Percentiles rank a stretch among this genome's conserved stretches.
Evolutionary conservation across 805 yeast genomes (phyloP).

Genomic region (Groenewaldozyma tartarivorans): DNA sequence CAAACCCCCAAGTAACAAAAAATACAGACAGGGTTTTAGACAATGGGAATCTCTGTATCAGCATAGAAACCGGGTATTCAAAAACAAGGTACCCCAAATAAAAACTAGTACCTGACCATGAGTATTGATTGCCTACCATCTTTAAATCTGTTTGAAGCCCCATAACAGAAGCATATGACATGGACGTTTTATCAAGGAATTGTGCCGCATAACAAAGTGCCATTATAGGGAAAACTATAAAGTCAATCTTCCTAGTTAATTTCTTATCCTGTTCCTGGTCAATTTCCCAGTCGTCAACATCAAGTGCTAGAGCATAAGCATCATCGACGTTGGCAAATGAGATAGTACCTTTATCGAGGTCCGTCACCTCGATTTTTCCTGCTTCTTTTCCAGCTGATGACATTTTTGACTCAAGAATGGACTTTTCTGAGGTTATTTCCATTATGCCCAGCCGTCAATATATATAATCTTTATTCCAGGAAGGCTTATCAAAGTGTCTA

Average conservation of each 20-base stretch:
- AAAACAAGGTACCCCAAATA: slow-evolving; percentile 54
- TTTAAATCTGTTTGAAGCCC: slow-evolving; percentile 27
- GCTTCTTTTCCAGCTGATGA: neutral
- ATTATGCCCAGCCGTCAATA: too few relatives aligned
- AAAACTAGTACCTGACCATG: slow-evolving; percentile 46
- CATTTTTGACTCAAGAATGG: neutral
- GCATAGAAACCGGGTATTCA: slow-evolving; percentile 38
- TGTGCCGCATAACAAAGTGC: slow-evolving; percentile 1
- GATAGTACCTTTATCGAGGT: neutral
- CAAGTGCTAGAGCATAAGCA: neutral
- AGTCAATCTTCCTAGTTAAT: slow-evolving; percentile 41
- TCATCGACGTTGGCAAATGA: neutral
- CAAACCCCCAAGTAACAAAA: slow-evolving; percentile 53
- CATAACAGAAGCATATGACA: slow-evolving; percentile 6
- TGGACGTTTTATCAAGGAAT: slow-evolving; percentile 5
- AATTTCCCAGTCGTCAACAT: slow-evolving; percentile 1
- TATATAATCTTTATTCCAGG: too few relatives aligned
- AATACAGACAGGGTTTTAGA: slow-evolving; percentile 40
- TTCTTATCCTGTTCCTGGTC: slow-evolving; percentile 21
- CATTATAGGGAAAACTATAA: neutral
- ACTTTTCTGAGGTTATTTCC: too few relatives aligned
- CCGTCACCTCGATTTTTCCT: neutral
- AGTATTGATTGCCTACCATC: slow-evolving; percentile 28
- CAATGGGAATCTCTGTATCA: slow-evolving; percentile 42
- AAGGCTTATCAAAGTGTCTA: too few relatives aligned